Evolutionary conservation across 306 rosid species (phyloP).

Genomic region (Lathyrus aphaca): DNA sequence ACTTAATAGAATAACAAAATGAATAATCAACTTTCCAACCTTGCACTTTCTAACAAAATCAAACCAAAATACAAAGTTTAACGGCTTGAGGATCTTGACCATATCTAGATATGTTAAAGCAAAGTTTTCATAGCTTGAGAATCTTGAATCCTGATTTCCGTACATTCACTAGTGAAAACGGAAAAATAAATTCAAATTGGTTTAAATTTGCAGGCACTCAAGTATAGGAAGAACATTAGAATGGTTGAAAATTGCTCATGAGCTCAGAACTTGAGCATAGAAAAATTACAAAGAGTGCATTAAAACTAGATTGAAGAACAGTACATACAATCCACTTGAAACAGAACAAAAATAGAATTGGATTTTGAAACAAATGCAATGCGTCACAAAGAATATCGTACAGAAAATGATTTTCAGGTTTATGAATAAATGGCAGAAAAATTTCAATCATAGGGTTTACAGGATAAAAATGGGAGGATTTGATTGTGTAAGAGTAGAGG

Average conservation of each 20-base stretch:
- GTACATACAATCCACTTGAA: neutral
- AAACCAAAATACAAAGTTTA: neutral
- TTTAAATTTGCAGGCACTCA: neutral
- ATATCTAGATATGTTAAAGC: neutral
- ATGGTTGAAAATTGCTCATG: neutral
- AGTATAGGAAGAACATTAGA: neutral
- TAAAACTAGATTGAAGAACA: conserved; percentile 13
- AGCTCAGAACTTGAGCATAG: neutral
- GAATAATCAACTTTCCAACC: neutral
- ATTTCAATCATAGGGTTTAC: neutral
- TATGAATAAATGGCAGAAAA: neutral
- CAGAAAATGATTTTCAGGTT: conserved; percentile 4
- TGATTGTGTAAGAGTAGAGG: neutral
- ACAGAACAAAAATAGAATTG: neutral
- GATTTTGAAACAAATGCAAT: neutral
- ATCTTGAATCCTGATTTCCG: neutral
- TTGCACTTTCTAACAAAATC: neutral
- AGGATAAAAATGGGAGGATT: neutral
- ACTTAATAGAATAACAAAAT: neutral
- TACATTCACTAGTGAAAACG: neutral
- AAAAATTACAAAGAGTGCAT: conserved; percentile 8
- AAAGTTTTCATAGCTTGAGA: neutral
- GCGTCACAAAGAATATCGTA: neutral
- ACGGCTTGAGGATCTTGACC: neutral
- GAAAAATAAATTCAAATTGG: neutral